Percentiles rank a stretch among this genome's conserved stretches.
Conservation (phyloP, 805 yeast genomes). For the Candida nitratophila region DNA sequence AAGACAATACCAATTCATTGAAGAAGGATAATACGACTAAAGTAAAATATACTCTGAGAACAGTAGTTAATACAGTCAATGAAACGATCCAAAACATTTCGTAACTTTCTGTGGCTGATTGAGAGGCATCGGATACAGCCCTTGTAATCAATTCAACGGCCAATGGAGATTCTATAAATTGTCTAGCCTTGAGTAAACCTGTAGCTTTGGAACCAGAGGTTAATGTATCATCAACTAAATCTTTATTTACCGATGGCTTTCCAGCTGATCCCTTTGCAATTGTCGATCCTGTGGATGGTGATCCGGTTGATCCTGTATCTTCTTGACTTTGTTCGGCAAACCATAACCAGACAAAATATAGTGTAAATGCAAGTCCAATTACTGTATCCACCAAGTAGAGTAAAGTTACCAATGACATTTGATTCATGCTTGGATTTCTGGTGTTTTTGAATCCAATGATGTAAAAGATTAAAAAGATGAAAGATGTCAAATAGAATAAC, state of each 20-base stretch:
- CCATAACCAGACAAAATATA: constrained; percentile 74
- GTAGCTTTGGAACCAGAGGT: background rate
- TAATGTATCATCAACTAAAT: background rate
- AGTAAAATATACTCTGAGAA: constrained; percentile 52
- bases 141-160: constrained; percentile 5
- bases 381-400: constrained; percentile 63
- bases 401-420: constrained; percentile 55
- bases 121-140: constrained; percentile 29
- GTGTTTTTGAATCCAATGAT: constrained; percentile 48
- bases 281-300: background rate
- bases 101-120: constrained; percentile 55
- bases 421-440: constrained; percentile 48
- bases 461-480: constrained; percentile 57
- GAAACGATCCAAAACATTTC: constrained; percentile 53
- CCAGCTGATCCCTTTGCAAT: background rate
- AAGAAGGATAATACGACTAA: constrained; percentile 53
- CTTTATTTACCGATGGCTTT: background rate
- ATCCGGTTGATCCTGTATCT: constrained; percentile 6
- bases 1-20: constrained; percentile 43
- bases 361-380: constrained; percentile 59
- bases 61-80: constrained; percentile 40
- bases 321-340: constrained; percentile 30
- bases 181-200: background rate
- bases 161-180: constrained; percentile 2
- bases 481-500: constrained; percentile 64